These are phyloP conservation scores for Suillus spraguei DNA, from an alignment of 768 basidiomycete genomes.

Conservation along the genomic window DNA sequence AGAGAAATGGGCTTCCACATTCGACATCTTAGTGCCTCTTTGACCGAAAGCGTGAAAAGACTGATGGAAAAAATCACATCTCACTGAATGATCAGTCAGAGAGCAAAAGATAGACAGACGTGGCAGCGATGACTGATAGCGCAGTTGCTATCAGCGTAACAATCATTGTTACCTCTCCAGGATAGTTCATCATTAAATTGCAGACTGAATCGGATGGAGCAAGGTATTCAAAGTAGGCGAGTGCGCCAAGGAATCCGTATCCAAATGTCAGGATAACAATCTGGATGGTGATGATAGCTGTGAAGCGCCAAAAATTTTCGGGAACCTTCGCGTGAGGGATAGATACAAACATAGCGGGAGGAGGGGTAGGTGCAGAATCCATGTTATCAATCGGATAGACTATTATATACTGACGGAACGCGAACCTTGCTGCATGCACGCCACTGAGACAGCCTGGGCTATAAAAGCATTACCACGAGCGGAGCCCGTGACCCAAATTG, in stretches of 20 bases:
- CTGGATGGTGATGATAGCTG: neutral
- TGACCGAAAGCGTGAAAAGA: conserved; percentile 11
- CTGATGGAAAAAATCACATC: neutral
- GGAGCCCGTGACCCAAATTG: neutral
- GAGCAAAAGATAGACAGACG: neutral
- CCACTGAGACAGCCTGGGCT: neutral
- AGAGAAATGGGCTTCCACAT: conserved; percentile 15
- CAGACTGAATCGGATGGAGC: conserved; percentile 2
- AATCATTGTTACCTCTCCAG: conserved; percentile 8
- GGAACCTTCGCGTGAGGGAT: no score
- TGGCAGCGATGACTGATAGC: neutral
- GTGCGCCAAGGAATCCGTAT: conserved; percentile 11
- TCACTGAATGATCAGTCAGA: neutral
- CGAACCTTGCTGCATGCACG: neutral
- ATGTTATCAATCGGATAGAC: neutral
- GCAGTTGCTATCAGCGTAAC: conserved; percentile 8
- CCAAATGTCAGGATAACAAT: conserved; percentile 7
- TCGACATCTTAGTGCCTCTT: conserved; percentile 14
- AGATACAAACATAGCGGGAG: neutral
- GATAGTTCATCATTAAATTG: conserved; percentile 1
- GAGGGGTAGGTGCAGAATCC: neutral
- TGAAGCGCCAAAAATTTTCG: neutral
- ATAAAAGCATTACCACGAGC: neutral
- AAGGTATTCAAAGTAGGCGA: conserved; percentile 1
- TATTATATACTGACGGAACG: neutral